phyloP scores from a whole-genome alignment of 331 rosid genomes.

The Quercus phellos region DNA sequence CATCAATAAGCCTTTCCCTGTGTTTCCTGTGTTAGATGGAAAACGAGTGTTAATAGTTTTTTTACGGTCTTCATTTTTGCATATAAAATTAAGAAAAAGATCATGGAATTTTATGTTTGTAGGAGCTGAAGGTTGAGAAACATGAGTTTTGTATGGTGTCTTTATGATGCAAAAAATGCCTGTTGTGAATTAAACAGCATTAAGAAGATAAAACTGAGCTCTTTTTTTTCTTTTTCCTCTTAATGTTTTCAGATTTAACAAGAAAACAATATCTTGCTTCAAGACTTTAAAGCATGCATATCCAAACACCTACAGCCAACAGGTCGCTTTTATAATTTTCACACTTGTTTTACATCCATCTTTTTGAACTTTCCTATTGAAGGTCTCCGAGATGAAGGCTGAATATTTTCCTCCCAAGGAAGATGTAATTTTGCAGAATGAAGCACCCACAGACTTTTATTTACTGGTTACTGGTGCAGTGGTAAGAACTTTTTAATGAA shows the following conservation, averaged over 20 bases:
- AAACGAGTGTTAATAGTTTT: neutral
- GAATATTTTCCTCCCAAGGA: conserved; percentile 85
- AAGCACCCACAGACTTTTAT: conserved; percentile 69
- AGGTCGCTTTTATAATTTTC: neutral
- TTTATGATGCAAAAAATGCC: neutral
- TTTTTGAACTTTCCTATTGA: conserved; percentile 17
- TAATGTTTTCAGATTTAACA: neutral
- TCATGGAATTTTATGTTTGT: no score
- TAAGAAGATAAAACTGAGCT: neutral
- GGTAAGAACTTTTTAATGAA: conserved; percentile 31
- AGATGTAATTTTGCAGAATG: conserved; percentile 62
- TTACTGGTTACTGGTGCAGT: conserved; percentile 55
- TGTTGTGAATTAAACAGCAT: neutral
- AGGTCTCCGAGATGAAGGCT: conserved; percentile 75
- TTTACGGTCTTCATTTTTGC: neutral
- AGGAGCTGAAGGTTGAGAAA: no score
- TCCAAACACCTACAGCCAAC: neutral
- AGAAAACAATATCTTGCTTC: neutral
- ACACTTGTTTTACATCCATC: conserved; percentile 2
- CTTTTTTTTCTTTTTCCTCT: neutral
- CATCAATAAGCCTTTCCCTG: neutral
- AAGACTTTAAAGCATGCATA: neutral
- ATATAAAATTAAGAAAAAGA: neutral
- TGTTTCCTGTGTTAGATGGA: neutral
- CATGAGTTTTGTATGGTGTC: neutral